Percentiles rank a stretch among this genome's conserved stretches.
phyloP scores from a whole-genome alignment of 2,329 filamentous ascomycete species.

The Bipolaris zeicola region DNA sequence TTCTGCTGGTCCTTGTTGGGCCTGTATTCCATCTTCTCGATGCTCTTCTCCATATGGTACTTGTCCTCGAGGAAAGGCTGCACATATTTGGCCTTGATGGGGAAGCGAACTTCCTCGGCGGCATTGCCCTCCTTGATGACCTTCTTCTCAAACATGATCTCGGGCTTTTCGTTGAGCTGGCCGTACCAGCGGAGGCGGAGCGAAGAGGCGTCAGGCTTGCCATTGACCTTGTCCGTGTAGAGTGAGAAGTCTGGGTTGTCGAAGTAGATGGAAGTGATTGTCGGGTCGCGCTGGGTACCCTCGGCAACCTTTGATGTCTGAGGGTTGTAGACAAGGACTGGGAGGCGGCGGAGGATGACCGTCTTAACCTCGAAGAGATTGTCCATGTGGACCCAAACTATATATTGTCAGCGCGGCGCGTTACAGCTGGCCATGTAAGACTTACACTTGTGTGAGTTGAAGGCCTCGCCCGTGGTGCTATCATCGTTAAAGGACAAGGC shows the following conservation, averaged over 20 bases:
- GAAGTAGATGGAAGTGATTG: slow-evolving; percentile 94
- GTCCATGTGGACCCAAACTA: slow-evolving; percentile 93
- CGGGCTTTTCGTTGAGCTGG: slow-evolving; percentile 75
- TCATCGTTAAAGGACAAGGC: slow-evolving; percentile 54
- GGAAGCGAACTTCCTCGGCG: slow-evolving; percentile 79
- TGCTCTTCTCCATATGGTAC: slow-evolving; percentile 89
- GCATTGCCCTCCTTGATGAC: slow-evolving; percentile 75
- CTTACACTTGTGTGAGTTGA: slow-evolving; percentile 85
- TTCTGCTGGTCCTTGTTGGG: slow-evolving; percentile 70
- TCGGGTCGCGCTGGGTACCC: slow-evolving; percentile 76
- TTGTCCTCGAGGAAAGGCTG: slow-evolving; percentile 83
- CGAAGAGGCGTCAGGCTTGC: slow-evolving; percentile 76
- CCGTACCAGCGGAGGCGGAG: slow-evolving; percentile 91
- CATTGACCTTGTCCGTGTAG: slow-evolving; percentile 83
- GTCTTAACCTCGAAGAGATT: slow-evolving; percentile 98
- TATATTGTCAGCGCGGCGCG: slow-evolving; percentile 37
- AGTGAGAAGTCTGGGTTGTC: slow-evolving; percentile 85
- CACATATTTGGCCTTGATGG: slow-evolving; percentile 93
- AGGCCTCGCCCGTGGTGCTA: slow-evolving; percentile 62
- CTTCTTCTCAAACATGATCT: slow-evolving; percentile 90
- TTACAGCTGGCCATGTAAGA: slow-evolving; percentile 8
- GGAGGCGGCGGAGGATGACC: slow-evolving; percentile 85
- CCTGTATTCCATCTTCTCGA: slow-evolving; percentile 81
- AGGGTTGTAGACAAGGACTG: slow-evolving; percentile 90
- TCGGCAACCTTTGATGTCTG: slow-evolving; percentile 83